These are phyloP conservation scores for Yarrowia deformans DNA, from an alignment of 805 yeast species.

Conservation along the genomic window DNA sequence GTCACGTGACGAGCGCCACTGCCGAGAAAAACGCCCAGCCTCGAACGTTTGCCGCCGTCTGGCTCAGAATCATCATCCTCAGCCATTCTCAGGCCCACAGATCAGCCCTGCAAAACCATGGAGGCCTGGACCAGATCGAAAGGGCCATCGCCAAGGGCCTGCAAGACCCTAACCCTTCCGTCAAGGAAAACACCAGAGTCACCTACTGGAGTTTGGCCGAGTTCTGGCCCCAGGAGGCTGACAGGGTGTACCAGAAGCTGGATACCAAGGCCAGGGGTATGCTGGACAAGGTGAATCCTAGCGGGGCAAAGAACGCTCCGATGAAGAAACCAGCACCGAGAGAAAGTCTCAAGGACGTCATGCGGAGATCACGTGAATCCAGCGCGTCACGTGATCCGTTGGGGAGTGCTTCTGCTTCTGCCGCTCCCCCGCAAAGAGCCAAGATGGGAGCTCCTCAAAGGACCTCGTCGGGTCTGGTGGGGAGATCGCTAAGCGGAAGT, in stretches of 20 bases:
- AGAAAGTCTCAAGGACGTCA: background rate
- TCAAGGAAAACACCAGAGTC: conserved; percentile 74
- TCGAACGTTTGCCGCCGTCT: conserved; percentile 69
- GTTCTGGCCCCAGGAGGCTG: conserved; percentile 62
- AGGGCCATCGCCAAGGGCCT: conserved; percentile 66
- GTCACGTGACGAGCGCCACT: conserved; percentile 59
- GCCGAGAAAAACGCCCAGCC: conserved; percentile 77
- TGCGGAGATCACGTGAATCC: conserved; percentile 11
- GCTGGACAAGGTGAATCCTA: conserved; percentile 13
- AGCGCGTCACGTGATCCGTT: background rate
- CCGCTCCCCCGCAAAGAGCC: background rate
- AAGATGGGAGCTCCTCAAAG: conserved; percentile 31
- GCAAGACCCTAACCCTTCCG: conserved; percentile 79
- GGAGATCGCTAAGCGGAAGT: conserved; percentile 19
- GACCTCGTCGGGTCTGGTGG: conserved; percentile 5
- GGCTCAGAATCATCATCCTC: conserved; percentile 68
- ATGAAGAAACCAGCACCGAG: background rate
- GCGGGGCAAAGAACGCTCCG: background rate
- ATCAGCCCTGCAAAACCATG: conserved; percentile 46
- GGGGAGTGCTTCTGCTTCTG: background rate
- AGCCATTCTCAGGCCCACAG: conserved; percentile 53
- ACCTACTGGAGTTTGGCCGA: conserved; percentile 74
- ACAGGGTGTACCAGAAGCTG: conserved; percentile 49
- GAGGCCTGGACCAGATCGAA: conserved; percentile 56
- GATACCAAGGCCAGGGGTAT: conserved; percentile 27